Evolutionary conservation across 768 basidiomycete genomes (phyloP).

Genomic region (Suillus hirtellus): DNA sequence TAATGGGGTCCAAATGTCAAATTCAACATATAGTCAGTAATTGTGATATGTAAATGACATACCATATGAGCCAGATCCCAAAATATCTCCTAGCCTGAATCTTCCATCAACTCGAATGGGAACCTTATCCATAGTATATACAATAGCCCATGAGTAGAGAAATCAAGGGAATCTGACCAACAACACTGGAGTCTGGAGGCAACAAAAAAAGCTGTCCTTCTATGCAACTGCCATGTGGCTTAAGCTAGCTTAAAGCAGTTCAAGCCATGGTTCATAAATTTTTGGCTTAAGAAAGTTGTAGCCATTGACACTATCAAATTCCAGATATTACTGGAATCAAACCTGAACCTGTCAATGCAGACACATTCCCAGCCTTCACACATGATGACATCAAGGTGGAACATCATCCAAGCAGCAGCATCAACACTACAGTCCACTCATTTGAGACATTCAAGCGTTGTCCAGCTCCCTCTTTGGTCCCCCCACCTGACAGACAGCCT

Average conservation of each 20-base stretch:
- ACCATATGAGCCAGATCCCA: not conserved
- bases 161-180: not conserved
- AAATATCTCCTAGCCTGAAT: not conserved
- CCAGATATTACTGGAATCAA: too few relatives aligned
- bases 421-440: too few relatives aligned
- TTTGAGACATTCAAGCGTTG: too few relatives aligned
- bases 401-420: too few relatives aligned
- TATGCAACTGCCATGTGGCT: too few relatives aligned
- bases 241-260: not conserved
- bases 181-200: not conserved
- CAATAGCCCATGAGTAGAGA: not conserved
- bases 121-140: conserved; percentile 1
- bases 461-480: too few relatives aligned
- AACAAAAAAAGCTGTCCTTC: not conserved
- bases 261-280: not conserved
- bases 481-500: too few relatives aligned
- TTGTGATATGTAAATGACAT: not conserved
- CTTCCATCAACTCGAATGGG: not conserved
- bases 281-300: not conserved
- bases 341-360: too few relatives aligned
- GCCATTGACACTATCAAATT: too few relatives aligned
- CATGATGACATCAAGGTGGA: too few relatives aligned
- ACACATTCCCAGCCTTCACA: too few relatives aligned
- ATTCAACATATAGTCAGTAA: not conserved
- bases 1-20: not conserved